Percentiles rank a stretch among this genome's conserved stretches.
Conservation (phyloP, 1,284 basidiomycete genomes). For the Dichomitus squalens region DNA sequence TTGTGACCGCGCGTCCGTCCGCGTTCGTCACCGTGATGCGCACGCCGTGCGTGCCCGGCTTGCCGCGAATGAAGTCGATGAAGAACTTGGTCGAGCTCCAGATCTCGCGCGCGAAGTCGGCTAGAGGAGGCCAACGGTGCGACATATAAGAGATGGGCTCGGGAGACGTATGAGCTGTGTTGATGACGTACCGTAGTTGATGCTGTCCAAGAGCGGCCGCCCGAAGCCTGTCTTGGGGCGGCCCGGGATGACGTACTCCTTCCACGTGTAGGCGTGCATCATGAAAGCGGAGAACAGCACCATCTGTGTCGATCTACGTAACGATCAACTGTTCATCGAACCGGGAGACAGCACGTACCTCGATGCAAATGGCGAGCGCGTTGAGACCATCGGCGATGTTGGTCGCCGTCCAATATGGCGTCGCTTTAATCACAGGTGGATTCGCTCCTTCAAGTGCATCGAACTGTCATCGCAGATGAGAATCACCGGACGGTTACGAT, state of each 20-base stretch:
- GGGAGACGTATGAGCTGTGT: too few relatives aligned
- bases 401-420: conserved; percentile 76
- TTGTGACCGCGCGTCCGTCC: conserved; percentile 29
- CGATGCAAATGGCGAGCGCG: conserved; percentile 81
- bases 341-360: conserved; percentile 46
- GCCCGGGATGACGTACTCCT: conserved; percentile 57
- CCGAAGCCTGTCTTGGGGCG: conserved; percentile 52
- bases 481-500: background rate
- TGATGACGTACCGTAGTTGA: conserved; percentile 74
- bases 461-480: conserved; percentile 45
- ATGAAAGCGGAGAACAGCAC: conserved; percentile 78
- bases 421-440: conserved; percentile 68
- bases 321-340: background rate
- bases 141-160: background rate
- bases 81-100: conserved; percentile 64
- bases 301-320: conserved; percentile 50
- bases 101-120: conserved; percentile 71
- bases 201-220: conserved; percentile 75
- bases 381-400: conserved; percentile 84
- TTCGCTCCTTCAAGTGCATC: conserved; percentile 55
- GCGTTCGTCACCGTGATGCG: conserved; percentile 30
- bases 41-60: conserved; percentile 46
- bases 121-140: conserved; percentile 40
- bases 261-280: conserved; percentile 79
- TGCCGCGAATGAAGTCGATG: conserved; percentile 47